Evolutionary conservation across 768 basidiomycete species (phyloP), one percentile per base, ranked within the genome.

Genomic region (Ramaria rubella): DNA sequence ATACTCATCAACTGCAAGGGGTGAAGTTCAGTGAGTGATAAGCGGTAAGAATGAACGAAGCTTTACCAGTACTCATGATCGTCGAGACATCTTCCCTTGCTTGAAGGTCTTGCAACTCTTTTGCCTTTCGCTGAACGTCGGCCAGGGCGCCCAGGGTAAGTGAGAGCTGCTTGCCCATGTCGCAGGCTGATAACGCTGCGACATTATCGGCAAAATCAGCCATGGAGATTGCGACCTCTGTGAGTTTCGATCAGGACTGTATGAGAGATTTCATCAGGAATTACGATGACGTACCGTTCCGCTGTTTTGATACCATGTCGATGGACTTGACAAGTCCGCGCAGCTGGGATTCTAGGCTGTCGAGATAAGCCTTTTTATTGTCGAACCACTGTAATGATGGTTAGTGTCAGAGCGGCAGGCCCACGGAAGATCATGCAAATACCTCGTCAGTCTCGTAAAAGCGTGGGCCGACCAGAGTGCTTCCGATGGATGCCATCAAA

Each of bases 401-500:
- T 31, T n/a, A 6, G 15, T 34, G 19, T 55, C 48, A 51, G 19
- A 34, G n/a, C n/a, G n/a, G n/a, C n/a, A n/a, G n/a, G n/a, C n/a
- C n/a, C n/a, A n/a, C n/a, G n/a, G n/a, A n/a, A n/a, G n/a, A n/a
- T n/a, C n/a, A n/a, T n/a, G n/a, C n/a, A n/a, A 48, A 30, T 61
- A 87, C 90, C 70, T 94, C 91, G 61, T 95, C 92, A 4, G 83
- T 90, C 70, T 95, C 92, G 65, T 88, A 77, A 68, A 93, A 95
- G 55, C 88, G 80, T 12, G 89, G 82, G 0, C 91, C 91, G 17
- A 84, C 71, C 53, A 94, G 72, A 0, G 84, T 81, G 58, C 90
- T 84, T 3, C 92, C 91, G 59, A 97, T 79, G 19, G 83, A 82
- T 1, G 90, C 86, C 75, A 96, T 82, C 21, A 95, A 68, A 0